phyloP scores from a whole-genome alignment of 345 rosid species.

The Bruguiera sexangula region DNA sequence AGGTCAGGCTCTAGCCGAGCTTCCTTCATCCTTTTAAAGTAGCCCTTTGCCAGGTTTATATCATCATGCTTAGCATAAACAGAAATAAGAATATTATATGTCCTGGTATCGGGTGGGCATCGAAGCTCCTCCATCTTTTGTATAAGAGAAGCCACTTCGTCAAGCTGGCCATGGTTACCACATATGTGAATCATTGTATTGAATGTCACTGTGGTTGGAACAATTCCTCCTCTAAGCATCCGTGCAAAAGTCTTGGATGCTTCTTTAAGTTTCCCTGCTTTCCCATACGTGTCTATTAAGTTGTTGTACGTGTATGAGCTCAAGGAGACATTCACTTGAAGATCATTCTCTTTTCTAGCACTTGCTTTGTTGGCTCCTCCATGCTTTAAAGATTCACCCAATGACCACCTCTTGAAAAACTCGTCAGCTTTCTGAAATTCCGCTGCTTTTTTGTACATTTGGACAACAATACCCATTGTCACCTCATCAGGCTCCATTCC shows the following conservation, averaged over 20 bases:
- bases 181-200: conserved; percentile 81
- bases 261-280: conserved; percentile 68
- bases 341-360: conserved; percentile 17
- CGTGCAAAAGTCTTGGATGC: conserved; percentile 56
- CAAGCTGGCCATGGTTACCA: conserved; percentile 65
- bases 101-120: conserved; percentile 76
- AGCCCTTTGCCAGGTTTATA: conserved; percentile 48
- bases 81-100: conserved; percentile 79
- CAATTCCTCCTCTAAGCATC: conserved; percentile 70
- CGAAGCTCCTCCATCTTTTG: conserved; percentile 66
- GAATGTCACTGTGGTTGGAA: conserved; percentile 80
- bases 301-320: conserved; percentile 71
- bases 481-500: conserved; percentile 85
- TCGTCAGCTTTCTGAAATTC: conserved; percentile 77
- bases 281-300: conserved; percentile 84
- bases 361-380: conserved; percentile 14
- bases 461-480: conserved; percentile 70
- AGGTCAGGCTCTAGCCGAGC: conserved; percentile 63
- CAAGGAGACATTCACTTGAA: conserved; percentile 34
- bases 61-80: conserved; percentile 63
- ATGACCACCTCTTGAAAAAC: conserved; percentile 73
- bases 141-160: conserved; percentile 62
- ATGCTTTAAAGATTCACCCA: conserved; percentile 35
- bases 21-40: conserved; percentile 67
- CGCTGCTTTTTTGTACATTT: conserved; percentile 79